Conservation (phyloP, 2,329 filamentous ascomycete species). For the Berkeleyomyces rouxiae region DNA sequence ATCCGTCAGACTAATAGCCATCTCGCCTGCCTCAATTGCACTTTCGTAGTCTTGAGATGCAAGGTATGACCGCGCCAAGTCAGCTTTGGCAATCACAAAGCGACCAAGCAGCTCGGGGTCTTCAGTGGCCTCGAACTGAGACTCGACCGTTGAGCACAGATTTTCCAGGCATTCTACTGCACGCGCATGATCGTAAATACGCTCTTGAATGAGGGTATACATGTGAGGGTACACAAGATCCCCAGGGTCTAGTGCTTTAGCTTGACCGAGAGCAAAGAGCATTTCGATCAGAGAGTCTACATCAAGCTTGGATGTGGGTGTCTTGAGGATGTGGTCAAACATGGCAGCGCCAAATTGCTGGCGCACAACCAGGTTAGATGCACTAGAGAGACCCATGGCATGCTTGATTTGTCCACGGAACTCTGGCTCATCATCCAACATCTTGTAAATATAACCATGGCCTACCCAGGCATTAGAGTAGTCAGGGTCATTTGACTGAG, state of each 20-base stretch:
- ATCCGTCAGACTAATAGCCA: constrained; percentile 59
- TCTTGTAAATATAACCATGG: constrained; percentile 68
- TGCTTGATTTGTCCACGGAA: constrained; percentile 79
- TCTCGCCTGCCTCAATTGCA: constrained; percentile 66
- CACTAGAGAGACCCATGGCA: constrained; percentile 80
- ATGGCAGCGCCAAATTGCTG: constrained; percentile 63
- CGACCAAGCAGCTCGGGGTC: constrained; percentile 54
- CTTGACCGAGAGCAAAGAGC: constrained; percentile 72
- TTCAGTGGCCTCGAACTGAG: constrained; percentile 71
- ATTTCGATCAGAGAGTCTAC: constrained; percentile 61
- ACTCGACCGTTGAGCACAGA: constrained; percentile 56
- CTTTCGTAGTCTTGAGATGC: constrained; percentile 46
- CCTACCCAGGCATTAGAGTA: constrained; percentile 89
- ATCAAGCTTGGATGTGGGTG: constrained; percentile 29
- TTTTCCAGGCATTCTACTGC: constrained; percentile 47
- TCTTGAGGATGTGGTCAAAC: constrained; percentile 63
- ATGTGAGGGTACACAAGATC: constrained; percentile 64
- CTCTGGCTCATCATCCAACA: constrained; percentile 58
- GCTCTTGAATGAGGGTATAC: constrained; percentile 63
- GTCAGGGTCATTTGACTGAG: constrained; percentile 87
- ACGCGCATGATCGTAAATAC: constrained; percentile 49
- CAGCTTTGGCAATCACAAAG: constrained; percentile 71
- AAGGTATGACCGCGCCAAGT: constrained; percentile 71
- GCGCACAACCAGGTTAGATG: constrained; percentile 55
- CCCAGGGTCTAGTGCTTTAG: constrained; percentile 52